Percentiles rank a stretch among this genome's conserved stretches.
Conservation (phyloP, 2,329 filamentous ascomycete species). For the Cladosporium colombiae region DNA sequence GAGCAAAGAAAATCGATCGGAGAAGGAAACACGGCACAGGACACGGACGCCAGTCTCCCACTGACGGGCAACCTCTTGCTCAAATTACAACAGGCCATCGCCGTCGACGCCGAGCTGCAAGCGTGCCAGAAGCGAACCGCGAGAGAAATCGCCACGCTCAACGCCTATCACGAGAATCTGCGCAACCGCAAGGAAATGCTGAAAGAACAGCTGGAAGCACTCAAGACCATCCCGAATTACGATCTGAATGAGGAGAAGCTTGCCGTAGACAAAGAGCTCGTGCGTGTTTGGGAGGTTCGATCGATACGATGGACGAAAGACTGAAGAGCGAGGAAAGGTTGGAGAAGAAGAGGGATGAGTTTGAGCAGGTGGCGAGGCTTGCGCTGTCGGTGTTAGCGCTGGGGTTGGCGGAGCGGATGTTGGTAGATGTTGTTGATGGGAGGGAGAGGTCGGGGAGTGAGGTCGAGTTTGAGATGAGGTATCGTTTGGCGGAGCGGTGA, state of each 20-base stretch:
- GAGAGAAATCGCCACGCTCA: slow-evolving; percentile 7
- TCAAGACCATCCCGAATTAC: not conserved
- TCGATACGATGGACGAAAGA: slow-evolving; percentile 18
- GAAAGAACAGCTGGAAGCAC: not conserved
- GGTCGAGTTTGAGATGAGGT: slow-evolving; percentile 13
- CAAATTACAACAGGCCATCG: slow-evolving; percentile 13
- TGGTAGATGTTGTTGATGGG: slow-evolving; percentile 13
- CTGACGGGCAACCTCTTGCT: not conserved
- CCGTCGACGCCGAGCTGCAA: slow-evolving; percentile 4
- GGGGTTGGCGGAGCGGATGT: slow-evolving; percentile 13
- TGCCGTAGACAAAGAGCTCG: slow-evolving; percentile 8
- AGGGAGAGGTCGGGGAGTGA: slow-evolving; percentile 3
- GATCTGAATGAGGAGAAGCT: slow-evolving; percentile 16
- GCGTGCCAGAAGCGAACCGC: not conserved
- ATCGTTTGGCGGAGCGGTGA: not conserved
- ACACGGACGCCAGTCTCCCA: not conserved
- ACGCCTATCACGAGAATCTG: not conserved
- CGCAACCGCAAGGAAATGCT: slow-evolving; percentile 6
- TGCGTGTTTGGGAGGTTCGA: slow-evolving; percentile 18
- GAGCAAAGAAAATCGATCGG: not conserved
- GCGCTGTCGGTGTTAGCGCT: slow-evolving; percentile 5
- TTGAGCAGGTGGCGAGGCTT: slow-evolving; percentile 2
- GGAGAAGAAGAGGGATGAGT: slow-evolving; percentile 11
- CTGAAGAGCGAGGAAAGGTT: slow-evolving; percentile 10
- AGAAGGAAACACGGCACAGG: not conserved